These are phyloP conservation scores for Rhodotorula kratochvilovae DNA, from an alignment of 768 basidiomycete genomes.

Conservation along the genomic window DNA sequence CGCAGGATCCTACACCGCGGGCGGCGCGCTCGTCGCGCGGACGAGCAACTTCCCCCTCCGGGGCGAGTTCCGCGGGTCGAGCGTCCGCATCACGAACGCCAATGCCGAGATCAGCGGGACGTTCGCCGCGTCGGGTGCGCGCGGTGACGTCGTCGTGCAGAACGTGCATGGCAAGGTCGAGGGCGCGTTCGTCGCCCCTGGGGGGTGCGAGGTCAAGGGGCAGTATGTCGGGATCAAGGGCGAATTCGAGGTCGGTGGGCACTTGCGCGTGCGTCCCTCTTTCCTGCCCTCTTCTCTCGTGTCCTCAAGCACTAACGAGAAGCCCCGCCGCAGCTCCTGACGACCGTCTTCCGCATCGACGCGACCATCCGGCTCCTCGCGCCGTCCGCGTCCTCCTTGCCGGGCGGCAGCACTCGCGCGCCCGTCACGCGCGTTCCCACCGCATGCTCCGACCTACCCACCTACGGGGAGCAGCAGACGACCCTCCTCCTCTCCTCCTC, in stretches of 20 bases:
- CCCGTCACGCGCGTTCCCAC: not conserved
- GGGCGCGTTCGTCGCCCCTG: slow-evolving; percentile 1
- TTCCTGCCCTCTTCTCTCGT: too few relatives aligned
- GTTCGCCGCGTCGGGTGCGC: not conserved
- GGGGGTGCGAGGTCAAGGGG: not conserved
- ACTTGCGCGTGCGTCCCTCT: not conserved
- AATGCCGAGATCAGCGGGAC: not conserved
- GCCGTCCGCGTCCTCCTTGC: not conserved
- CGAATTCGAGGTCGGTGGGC: not conserved
- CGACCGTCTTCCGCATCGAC: slow-evolving; percentile 17
- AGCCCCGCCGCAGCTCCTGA: too few relatives aligned
- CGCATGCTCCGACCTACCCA: not conserved
- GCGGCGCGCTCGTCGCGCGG: not conserved
- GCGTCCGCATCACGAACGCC: not conserved
- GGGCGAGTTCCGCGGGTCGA: not conserved
- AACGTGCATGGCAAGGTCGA: slow-evolving; percentile 1
- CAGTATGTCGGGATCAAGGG: not conserved
- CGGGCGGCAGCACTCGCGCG: not conserved
- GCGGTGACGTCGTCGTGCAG: not conserved
- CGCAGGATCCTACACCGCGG: not conserved
- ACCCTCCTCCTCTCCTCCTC: not conserved
- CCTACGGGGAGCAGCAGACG: not conserved
- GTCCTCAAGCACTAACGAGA: too few relatives aligned
- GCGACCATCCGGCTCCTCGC: not conserved
- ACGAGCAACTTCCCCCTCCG: not conserved